Base-by-base conservation (phyloP, 805 yeast species). In the Kazachstania bromeliacearum region DNA sequence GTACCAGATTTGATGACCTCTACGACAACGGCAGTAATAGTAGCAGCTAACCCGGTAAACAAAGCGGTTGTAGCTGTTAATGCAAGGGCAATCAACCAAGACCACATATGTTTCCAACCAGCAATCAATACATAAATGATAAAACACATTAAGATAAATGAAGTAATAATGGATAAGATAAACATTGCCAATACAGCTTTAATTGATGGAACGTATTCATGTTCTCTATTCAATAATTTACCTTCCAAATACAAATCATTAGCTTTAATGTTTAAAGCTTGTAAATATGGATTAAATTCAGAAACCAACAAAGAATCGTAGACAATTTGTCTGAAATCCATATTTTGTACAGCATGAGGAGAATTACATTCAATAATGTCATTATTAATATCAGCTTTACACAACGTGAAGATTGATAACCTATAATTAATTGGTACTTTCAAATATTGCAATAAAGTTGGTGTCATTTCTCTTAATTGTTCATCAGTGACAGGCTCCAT, bases 121-220 rank as follows among this genome's bases (percentile, higher is more conserved):
- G 33, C 22, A 19, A 39, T 21, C 22, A 48, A 36, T 14, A 55
- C 18, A 21, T 36, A 39, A n/a, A 39, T 23, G 7, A 48, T 23
- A 22, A 36, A 31, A 4, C 47, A 16, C 32, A 55, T 35, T 9
- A 46, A 33, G 37, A 46, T 28, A 35, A 55, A 50, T 3, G 55
- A 31, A 13, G 38, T 27, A 9, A 57, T 38, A 33, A 57, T 49
- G 4, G 53, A 30, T 25, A 57, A 23, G n/a, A 55, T 31, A 26
- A 46, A 45, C 43, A 54, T 43, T 5, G 62, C 52, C 29, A 59
- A 40, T 13, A 50, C 44, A 3, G 62, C 57, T 26, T 42, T 47
- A 21, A 57, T 43, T 5, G 57, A 53, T 8, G 63, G 61, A 15
- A 53, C 57, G 35, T 57, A 59, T 35, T 53, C 53, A 29, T 52